These are phyloP conservation scores for Rutstroemia sp. DNA, from an alignment of 2,329 filamentous ascomycete genomes.

Conservation along the genomic window DNA sequence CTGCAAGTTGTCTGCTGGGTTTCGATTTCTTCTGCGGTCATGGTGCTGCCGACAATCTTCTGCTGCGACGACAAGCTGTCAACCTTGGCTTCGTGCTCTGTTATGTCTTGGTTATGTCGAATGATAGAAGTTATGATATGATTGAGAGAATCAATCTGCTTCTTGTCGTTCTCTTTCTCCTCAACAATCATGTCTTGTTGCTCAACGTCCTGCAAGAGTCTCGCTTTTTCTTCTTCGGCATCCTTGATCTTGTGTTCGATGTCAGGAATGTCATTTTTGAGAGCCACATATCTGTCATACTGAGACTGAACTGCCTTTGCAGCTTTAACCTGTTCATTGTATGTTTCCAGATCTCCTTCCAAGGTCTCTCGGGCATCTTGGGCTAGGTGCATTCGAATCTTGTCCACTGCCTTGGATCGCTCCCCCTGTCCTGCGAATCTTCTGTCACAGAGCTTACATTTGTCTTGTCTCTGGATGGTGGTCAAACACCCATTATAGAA, in stretches of 20 bases:
- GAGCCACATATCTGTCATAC: slow-evolving; percentile 69
- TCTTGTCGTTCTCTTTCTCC: slow-evolving; percentile 56
- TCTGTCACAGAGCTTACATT: slow-evolving; percentile 70
- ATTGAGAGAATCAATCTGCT: slow-evolving; percentile 67
- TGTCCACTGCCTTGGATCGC: slow-evolving; percentile 57
- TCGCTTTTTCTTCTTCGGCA: slow-evolving; percentile 54
- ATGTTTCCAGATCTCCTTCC: slow-evolving; percentile 51
- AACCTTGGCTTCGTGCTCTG: slow-evolving; percentile 65
- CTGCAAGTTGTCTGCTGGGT: slow-evolving; percentile 60
- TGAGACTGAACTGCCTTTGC: slow-evolving; percentile 56
- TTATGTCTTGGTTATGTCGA: slow-evolving; percentile 65
- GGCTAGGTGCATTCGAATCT: slow-evolving; percentile 56
- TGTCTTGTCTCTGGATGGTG: slow-evolving; percentile 58
- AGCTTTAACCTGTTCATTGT: slow-evolving; percentile 44
- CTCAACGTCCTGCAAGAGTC: slow-evolving; percentile 54
- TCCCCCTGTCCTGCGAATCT: slow-evolving; percentile 54
- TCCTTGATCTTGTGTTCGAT: slow-evolving; percentile 56
- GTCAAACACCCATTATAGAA: slow-evolving; percentile 66
- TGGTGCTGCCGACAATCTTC: slow-evolving; percentile 53
- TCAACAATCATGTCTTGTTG: slow-evolving; percentile 59
- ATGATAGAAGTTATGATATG: slow-evolving; percentile 72
- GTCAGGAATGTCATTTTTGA: slow-evolving; percentile 60
- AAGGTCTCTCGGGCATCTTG: slow-evolving; percentile 55
- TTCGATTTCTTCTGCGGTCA: slow-evolving; percentile 78
- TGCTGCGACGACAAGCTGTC: slow-evolving; percentile 70